These are phyloP conservation scores for Ocimum tenuiflorum DNA, from an alignment of 257 asterid species.

Conservation along the genomic window DNA sequence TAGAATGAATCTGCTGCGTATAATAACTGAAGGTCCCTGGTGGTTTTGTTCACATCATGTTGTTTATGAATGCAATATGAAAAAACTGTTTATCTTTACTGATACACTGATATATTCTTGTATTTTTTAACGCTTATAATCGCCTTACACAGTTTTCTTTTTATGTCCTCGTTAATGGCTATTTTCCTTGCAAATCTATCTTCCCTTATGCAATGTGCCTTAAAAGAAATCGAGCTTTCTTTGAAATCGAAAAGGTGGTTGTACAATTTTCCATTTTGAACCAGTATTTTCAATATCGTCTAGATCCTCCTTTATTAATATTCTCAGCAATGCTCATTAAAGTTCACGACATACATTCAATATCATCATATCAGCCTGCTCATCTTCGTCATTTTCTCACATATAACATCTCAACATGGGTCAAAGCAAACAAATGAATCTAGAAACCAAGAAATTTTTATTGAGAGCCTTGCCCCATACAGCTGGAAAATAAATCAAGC, in stretches of 20 bases:
- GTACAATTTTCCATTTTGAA: background rate
- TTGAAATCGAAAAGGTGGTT: background rate
- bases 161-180: background rate
- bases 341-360: background rate
- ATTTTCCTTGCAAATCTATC: too few species aligned
- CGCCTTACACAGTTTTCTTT: too few species aligned
- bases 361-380: background rate
- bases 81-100: background rate
- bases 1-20: too few species aligned
- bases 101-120: too few species aligned
- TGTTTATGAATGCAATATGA: background rate
- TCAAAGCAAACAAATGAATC: background rate
- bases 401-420: background rate
- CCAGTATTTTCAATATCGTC: background rate
- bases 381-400: background rate
- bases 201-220: too few species aligned
- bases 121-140: too few species aligned
- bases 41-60: background rate
- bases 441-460: background rate
- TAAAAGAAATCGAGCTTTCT: background rate
- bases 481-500: constrained; percentile 9
- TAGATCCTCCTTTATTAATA: background rate
- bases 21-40: background rate
- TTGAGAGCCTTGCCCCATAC: too few species aligned
- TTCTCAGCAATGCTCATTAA: background rate